Conservation (phyloP, 257 asterid species). For the Fraxinus excelsior region DNA sequence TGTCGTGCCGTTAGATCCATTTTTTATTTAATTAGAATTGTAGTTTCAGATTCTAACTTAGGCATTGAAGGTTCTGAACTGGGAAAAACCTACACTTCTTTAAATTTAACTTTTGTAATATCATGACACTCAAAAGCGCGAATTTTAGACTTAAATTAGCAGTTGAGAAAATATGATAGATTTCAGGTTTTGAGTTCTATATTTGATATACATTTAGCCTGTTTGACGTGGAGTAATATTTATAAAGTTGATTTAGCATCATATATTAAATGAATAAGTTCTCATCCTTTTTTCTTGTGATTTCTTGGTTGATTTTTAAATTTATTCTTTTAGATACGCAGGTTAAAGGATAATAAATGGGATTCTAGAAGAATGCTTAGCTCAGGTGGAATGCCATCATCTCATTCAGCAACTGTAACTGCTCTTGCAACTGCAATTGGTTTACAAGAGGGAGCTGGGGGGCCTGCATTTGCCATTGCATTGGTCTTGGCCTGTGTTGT, state of each 20-base stretch:
- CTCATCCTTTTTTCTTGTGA: slow-evolving; percentile 15
- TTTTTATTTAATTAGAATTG: not conserved
- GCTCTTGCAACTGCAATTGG: slow-evolving; percentile 86
- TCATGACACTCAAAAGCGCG: not conserved
- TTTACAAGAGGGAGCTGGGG: slow-evolving; percentile 75
- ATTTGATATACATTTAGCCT: not conserved
- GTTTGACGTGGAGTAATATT: not conserved
- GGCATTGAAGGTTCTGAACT: not conserved
- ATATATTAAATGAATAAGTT: slow-evolving; percentile 19
- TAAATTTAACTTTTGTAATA: not conserved
- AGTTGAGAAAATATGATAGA: not conserved
- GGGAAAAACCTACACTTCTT: too few relatives aligned
- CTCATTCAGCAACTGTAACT: slow-evolving; percentile 90
- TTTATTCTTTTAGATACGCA: slow-evolving; percentile 55
- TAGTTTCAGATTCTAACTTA: not conserved
- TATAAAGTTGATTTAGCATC: slow-evolving; percentile 5
- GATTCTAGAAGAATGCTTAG: slow-evolving; percentile 86
- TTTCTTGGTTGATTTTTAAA: slow-evolving; percentile 54
- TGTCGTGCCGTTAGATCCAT: not conserved
- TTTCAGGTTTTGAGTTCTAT: slow-evolving; percentile 2
- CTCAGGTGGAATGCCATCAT: slow-evolving; percentile 99
- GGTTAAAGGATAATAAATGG: slow-evolving; percentile 95
- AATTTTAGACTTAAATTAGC: not conserved
- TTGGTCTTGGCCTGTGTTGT: slow-evolving; percentile 96
- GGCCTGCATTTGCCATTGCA: slow-evolving; percentile 81